Conservation (phyloP, 257 asterid genomes). For the Solanum chilense region DNA sequence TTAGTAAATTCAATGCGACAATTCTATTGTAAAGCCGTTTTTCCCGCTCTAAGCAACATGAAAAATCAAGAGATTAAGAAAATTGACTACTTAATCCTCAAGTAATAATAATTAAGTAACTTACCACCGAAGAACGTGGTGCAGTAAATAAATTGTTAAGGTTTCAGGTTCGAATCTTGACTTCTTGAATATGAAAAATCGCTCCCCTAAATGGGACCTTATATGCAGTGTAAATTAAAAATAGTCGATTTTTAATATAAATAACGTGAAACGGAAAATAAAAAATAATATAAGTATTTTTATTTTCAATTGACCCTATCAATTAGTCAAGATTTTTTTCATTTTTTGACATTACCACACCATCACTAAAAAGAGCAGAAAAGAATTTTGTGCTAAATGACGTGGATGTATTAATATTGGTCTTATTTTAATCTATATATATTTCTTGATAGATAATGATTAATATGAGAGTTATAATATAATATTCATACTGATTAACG, state of each 20-base stretch:
- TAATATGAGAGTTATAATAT: no score
- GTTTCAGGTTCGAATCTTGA: no score
- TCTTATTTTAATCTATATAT: not conserved
- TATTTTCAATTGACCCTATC: not conserved
- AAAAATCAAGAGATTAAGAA: not conserved
- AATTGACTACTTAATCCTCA: not conserved
- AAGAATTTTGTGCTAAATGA: not conserved
- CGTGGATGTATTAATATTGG: not conserved
- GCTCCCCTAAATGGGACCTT: rapidly evolving
- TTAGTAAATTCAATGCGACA: not conserved
- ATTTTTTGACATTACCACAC: not conserved
- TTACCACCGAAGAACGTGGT: no score
- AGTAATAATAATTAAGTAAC: not conserved
- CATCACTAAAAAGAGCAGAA: no score
- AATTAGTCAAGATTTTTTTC: not conserved
- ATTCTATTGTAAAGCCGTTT: not conserved
- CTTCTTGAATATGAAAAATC: no score
- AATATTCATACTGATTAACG: no score
- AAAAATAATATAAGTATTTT: not conserved
- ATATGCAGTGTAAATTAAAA: rapidly evolving
- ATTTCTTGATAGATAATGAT: no score
- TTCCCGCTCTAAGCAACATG: not conserved
- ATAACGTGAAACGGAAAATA: no score
- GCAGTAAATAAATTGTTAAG: no score
- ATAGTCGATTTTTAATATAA: no score